Conservation (phyloP, 345 rosid genomes). For the Populus deltoides region DNA sequence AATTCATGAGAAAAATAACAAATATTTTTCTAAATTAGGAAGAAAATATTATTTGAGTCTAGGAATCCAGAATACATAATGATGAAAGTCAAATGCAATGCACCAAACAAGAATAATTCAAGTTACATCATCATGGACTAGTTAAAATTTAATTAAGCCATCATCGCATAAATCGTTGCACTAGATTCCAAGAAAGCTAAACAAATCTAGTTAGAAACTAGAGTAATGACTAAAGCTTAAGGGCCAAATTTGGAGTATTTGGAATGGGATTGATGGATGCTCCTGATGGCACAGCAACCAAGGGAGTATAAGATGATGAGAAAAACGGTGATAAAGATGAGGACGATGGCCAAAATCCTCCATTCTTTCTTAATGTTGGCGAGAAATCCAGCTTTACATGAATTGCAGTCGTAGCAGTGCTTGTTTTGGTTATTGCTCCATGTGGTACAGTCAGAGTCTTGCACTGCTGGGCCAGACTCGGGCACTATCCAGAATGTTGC, state of each 20-base stretch:
- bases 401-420: conserved; percentile 42
- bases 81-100: no score
- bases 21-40: no score
- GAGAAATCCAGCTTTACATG: conserved; percentile 45
- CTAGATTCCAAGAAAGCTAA: no score
- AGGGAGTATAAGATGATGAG: conserved; percentile 15
- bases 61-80: no score
- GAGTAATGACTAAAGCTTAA: not conserved
- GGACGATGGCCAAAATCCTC: conserved; percentile 24
- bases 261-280: not conserved
- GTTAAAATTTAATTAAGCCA: no score
- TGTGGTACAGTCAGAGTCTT: conserved; percentile 22
- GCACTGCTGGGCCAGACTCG: not conserved
- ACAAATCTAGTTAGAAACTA: no score
- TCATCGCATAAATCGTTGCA: no score
- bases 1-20: no score
- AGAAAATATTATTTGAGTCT: no score
- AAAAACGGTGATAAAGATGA: conserved; percentile 18
- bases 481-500: conserved; percentile 27
- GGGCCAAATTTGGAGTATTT: not conserved
- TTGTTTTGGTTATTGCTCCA: conserved; percentile 38
- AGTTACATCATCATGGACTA: no score
- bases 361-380: conserved; percentile 34
- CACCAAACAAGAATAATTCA: no score
- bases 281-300: conserved; percentile 7